Evolutionary conservation across 2,329 filamentous ascomycete species (phyloP).

Genomic region (Diaporthe nobilis): DNA sequence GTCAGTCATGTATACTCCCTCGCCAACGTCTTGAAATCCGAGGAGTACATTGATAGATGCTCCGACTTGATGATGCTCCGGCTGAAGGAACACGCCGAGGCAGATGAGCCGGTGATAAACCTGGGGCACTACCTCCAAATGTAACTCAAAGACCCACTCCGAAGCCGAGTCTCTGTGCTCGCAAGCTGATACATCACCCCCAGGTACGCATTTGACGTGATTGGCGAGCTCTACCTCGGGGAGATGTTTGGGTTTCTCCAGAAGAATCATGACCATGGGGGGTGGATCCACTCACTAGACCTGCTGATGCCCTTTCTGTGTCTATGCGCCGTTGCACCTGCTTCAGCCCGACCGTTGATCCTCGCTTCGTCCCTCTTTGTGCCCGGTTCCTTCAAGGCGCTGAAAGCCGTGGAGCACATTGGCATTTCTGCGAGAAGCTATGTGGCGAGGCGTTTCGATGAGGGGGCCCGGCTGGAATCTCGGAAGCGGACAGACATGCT

Average conservation of each 20-base stretch:
- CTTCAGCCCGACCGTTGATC: conserved; percentile 42
- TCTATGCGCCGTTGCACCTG: conserved; percentile 41
- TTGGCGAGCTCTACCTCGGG: conserved; percentile 44
- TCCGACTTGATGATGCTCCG: conserved; percentile 21
- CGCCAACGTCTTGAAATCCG: conserved; percentile 47
- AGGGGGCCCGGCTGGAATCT: conserved; percentile 24
- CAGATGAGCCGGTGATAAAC: background rate
- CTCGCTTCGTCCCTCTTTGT: conserved; percentile 41
- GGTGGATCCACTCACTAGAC: conserved; percentile 42
- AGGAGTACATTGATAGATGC: conserved; percentile 34
- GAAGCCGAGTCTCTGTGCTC: background rate
- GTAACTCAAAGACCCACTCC: background rate
- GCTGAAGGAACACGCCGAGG: conserved; percentile 29
- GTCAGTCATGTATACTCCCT: conserved; percentile 47
- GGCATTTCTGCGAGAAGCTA: conserved; percentile 38
- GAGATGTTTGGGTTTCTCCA: conserved; percentile 43
- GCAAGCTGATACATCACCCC: background rate
- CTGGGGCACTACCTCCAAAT: conserved; percentile 25
- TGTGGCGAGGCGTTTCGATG: conserved; percentile 39
- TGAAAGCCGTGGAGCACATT: conserved; percentile 42
- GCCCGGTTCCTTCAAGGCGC: conserved; percentile 41
- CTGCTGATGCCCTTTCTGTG: conserved; percentile 43
- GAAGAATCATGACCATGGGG: conserved; percentile 41
- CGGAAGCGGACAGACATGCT: conserved; percentile 40
- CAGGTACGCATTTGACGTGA: conserved; percentile 41